Percentiles rank a stretch among this genome's conserved stretches.
These are phyloP conservation scores for Lizonia empirigonia DNA, from an alignment of 2,329 filamentous ascomycete species.

Conservation along the genomic window DNA sequence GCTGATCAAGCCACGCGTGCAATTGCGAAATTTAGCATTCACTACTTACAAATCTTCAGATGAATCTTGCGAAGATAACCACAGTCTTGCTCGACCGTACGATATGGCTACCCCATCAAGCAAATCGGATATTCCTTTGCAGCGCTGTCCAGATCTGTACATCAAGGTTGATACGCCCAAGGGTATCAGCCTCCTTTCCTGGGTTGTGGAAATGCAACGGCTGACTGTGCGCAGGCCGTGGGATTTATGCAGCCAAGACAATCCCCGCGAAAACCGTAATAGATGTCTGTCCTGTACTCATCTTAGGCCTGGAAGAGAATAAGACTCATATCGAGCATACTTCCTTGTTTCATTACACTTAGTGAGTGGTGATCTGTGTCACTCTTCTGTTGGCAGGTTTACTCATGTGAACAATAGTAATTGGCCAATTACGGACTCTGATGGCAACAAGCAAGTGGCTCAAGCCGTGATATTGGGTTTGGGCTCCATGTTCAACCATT, in stretches of 20 bases:
- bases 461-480: constrained; percentile 62
- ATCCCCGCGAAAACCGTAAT: constrained; percentile 57
- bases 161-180: constrained; percentile 58
- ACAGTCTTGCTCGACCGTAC: neutral
- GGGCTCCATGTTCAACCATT: constrained; percentile 66
- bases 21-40: constrained; percentile 6
- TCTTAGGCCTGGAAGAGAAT: constrained; percentile 57
- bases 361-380: constrained; percentile 46
- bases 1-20: constrained; percentile 3
- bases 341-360: constrained; percentile 61
- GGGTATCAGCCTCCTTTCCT: constrained; percentile 37
- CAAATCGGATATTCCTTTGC: constrained; percentile 40
- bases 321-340: constrained; percentile 57
- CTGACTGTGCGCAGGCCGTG: constrained; percentile 52
- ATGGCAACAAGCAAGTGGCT: constrained; percentile 43
- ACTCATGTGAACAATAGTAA: constrained; percentile 42
- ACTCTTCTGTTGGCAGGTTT: neutral
- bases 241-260: constrained; percentile 55
- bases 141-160: constrained; percentile 50
- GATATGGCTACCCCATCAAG: constrained; percentile 11
- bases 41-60: neutral
- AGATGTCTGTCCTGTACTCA: constrained; percentile 59
- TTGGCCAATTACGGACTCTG: constrained; percentile 46
- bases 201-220: neutral
- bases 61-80: neutral